Evolutionary conservation across 768 basidiomycete species (phyloP).

Genomic region (Mycena floridula): DNA sequence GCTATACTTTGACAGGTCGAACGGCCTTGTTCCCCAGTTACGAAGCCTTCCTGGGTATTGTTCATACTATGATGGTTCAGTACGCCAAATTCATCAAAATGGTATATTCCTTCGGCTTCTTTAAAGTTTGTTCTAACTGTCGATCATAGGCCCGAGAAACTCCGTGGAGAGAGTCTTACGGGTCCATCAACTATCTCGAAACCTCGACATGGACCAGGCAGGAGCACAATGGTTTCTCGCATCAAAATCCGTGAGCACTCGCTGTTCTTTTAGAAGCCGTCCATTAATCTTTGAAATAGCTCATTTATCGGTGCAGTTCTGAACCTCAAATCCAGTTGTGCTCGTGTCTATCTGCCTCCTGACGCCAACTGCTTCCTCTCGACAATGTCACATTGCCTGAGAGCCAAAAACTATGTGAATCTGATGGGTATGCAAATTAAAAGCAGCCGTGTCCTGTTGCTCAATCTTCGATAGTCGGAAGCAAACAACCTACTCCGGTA

Average conservation of each 20-base stretch:
- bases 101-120: conserved; percentile 25
- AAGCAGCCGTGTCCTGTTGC: too few species aligned
- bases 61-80: conserved; percentile 87
- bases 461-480: too few species aligned
- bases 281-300: neutral
- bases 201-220: conserved; percentile 84
- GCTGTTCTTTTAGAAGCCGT: neutral
- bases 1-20: conserved; percentile 85
- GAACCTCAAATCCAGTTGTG: conserved; percentile 62
- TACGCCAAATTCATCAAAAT: conserved; percentile 89
- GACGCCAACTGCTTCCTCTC: conserved; percentile 85
- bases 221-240: conserved; percentile 87
- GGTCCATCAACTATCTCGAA: conserved; percentile 81
- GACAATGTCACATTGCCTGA: conserved; percentile 77
- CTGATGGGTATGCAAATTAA: too few species aligned
- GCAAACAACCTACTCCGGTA: conserved; percentile 77
- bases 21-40: conserved; percentile 86
- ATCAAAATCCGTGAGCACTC: conserved; percentile 57
- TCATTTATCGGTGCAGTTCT: conserved; percentile 85
- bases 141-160: conserved; percentile 44
- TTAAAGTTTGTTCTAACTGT: neutral
- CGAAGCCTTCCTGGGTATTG: conserved; percentile 86
- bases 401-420: conserved; percentile 82
- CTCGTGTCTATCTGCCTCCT: conserved; percentile 82
- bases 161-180: conserved; percentile 63